Evolutionary conservation across 2,329 filamentous ascomycete species (phyloP).

Genomic region (Pyricularia sp.): DNA sequence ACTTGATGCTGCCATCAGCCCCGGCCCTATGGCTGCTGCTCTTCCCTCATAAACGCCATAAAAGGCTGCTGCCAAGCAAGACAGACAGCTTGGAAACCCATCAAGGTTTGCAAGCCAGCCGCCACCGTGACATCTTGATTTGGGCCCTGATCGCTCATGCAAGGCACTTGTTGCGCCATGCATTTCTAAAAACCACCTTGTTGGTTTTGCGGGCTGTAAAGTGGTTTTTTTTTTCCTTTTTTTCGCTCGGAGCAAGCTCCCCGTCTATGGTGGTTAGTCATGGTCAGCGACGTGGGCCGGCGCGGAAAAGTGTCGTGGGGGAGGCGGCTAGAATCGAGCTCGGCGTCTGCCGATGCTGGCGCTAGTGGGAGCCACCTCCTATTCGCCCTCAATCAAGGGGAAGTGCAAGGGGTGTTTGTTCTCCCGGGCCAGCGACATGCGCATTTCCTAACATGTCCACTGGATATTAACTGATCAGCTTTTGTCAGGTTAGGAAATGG

Average conservation of each 20-base stretch:
- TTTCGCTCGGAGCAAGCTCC: neutral
- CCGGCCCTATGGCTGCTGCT: neutral
- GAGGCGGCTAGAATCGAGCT: neutral
- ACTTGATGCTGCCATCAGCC: neutral
- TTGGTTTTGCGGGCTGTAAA: neutral
- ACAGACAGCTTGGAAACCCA: neutral
- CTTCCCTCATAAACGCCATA: neutral
- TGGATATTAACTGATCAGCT: too few species aligned
- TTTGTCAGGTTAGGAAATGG: too few species aligned
- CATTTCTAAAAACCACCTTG: neutral
- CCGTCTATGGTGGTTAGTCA: neutral
- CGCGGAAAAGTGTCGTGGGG: neutral
- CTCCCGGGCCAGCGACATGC: too few species aligned
- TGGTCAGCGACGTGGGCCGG: neutral
- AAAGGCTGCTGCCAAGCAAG: neutral
- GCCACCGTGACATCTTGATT: neutral
- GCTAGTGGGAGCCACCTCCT: neutral
- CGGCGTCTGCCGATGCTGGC: neutral
- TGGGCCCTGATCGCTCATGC: neutral
- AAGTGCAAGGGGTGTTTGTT: neutral
- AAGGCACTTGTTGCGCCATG: neutral
- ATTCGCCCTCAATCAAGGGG: neutral
- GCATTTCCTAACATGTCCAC: too few species aligned
- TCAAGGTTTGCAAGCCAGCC: neutral
- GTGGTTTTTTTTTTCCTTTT: too few species aligned